Evolutionary conservation across 2,329 filamentous ascomycete species (phyloP), one percentile per base, ranked within the genome.

Genomic region (Scytalidium sp.): DNA sequence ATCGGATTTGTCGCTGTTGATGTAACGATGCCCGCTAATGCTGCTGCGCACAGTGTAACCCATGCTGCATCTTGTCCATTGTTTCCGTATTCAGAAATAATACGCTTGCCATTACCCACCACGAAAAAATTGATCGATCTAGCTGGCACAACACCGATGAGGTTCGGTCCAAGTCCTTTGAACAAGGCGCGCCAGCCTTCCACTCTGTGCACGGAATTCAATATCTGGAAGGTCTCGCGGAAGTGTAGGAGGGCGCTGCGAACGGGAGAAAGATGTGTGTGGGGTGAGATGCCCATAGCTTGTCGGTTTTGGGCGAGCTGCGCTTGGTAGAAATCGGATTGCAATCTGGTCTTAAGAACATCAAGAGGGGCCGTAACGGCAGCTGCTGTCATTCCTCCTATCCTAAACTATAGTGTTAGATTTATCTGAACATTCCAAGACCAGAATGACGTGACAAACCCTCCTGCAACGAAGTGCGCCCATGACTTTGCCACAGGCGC

Each of bases 1-100:
- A 97, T 96, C 1, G 92, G 92, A 69, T 97, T 97, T 32, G 92
- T 97, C 19, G 87, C 89, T 1, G 93, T 97, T 43, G 89, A 89
- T 0, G 93, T 97, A 6, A 86, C 85, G 41, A 97, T 81, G 2
- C 92, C 92, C 1, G 92, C 91, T 15, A 80, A 76, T 1, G 88
- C 83, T 4, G 88, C 92, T 1, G 90, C 85, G 43, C 81, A 74
- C 8, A 96, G 76, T 66, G 96, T 90, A 10, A 96, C 84, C 76
- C 82, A 87, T 1, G 87, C 80, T 13, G 83, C 80, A 64, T 91
- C 81, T 59, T 84, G 66, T 44, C 86, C 83, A 58, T 81, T 64
- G 69, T 93, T 90, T 65, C 89, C 84, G 60, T 86, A 79, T 46
- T 90, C 79, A 21, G 87, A 85, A 52, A 95, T 84, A 43, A 95